Percentiles rank a stretch among this genome's conserved stretches.
These are phyloP conservation scores for Skeletonema tropicum DNA, from an alignment of 108 stramenopile genomes.

Conservation along the genomic window DNA sequence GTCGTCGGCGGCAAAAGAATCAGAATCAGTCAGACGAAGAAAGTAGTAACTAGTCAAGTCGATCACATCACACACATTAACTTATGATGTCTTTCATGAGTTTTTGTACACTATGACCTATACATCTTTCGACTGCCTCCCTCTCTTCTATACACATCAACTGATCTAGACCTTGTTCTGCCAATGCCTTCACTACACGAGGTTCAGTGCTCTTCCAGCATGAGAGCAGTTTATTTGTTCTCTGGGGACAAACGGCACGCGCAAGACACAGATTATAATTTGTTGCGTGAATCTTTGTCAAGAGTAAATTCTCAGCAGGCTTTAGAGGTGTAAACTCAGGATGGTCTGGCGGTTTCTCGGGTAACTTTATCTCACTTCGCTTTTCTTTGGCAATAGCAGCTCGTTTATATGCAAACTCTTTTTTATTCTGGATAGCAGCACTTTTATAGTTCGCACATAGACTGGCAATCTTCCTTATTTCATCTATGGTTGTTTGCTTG, in stretches of 20 bases:
- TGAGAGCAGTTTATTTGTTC: conserved; percentile 7
- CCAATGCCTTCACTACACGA: conserved; percentile 3
- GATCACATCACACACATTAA: background rate
- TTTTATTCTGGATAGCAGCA: background rate
- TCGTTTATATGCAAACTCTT: conserved; percentile 28
- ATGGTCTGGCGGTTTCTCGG: conserved; percentile 19
- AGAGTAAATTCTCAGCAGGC: conserved; percentile 15
- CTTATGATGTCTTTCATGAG: conserved; percentile 31
- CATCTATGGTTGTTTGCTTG: conserved; percentile 5
- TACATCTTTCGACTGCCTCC: conserved; percentile 40
- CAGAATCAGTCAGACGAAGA: conserved; percentile 2
- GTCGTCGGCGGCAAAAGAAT: conserved; percentile 56
- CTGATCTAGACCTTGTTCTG: conserved; percentile 22
- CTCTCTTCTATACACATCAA: conserved; percentile 37
- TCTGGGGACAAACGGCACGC: conserved; percentile 26
- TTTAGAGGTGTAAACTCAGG: conserved; percentile 31
- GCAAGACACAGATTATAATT: conserved; percentile 35
- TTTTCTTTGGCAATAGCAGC: background rate
- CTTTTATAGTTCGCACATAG: conserved; percentile 33
- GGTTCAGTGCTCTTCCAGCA: conserved; percentile 29
- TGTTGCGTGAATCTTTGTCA: conserved; percentile 18
- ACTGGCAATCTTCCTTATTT: conserved; percentile 12
- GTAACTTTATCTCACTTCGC: background rate
- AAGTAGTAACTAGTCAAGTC: background rate
- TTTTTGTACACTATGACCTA: conserved; percentile 32